These are phyloP conservation scores for Trametes villosa DNA, from an alignment of 768 basidiomycete species.

Conservation along the genomic window DNA sequence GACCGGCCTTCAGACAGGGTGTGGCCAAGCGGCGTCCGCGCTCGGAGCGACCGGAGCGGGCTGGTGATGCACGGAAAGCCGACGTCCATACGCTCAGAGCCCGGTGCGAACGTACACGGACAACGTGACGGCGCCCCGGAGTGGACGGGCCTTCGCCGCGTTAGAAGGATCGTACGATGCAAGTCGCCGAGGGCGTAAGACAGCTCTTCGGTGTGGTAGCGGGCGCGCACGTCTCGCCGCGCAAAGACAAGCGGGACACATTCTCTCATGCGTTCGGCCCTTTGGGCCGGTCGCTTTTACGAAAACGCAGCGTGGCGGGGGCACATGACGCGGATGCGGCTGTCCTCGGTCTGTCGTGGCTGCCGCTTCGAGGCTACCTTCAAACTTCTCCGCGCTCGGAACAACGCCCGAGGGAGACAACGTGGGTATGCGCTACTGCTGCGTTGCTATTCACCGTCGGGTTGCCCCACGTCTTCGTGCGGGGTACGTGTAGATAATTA, in stretches of 20 bases:
- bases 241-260: not conserved
- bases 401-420: conserved; percentile 1
- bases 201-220: not conserved
- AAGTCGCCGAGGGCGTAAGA: not conserved
- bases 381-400: conserved; percentile 4
- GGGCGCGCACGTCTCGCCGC: not conserved
- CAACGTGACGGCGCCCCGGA: conserved; percentile 8
- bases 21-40: not conserved
- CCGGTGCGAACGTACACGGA: conserved; percentile 6
- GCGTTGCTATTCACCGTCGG: conserved; percentile 15
- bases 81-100: not conserved
- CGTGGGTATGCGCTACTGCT: conserved; percentile 6
- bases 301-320: conserved; percentile 1
- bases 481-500: conserved; percentile 8
- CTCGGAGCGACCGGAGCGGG: conserved; percentile 14
- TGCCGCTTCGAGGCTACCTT: conserved; percentile 10
- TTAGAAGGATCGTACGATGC: conserved; percentile 4
- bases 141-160: not conserved
- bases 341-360: not conserved
- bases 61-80: conserved; percentile 6
- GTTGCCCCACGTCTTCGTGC: conserved; percentile 1
- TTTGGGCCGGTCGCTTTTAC: conserved; percentile 14
- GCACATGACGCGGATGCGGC: conserved; percentile 10
- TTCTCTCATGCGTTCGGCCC: conserved; percentile 15
- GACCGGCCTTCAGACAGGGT: not conserved